phyloP scores from a whole-genome alignment of 345 rosid species.

The Pistacia atlantica region DNA sequence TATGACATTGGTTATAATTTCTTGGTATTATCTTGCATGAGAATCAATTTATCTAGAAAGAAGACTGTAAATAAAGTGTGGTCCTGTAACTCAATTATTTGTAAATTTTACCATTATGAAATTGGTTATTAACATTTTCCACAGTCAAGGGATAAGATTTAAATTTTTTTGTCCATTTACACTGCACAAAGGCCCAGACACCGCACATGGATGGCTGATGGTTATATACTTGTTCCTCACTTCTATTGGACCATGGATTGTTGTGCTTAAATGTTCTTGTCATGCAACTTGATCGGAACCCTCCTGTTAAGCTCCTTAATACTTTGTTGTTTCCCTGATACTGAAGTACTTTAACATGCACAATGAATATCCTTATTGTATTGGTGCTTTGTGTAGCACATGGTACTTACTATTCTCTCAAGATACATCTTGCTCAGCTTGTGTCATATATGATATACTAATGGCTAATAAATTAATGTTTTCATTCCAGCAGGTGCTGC shows the following conservation, averaged over 20 bases:
- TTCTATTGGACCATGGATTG: neutral
- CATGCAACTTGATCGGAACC: constrained; percentile 18
- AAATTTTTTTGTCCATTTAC: neutral
- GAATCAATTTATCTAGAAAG: neutral
- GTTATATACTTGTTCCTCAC: neutral
- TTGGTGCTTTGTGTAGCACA: too few species aligned
- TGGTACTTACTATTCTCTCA: neutral
- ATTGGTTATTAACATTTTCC: neutral
- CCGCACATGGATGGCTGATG: neutral
- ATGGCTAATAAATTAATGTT: neutral
- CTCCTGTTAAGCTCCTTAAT: neutral
- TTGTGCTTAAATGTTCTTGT: neutral
- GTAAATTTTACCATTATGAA: neutral
- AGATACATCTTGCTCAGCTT: neutral
- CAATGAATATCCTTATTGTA: neutral
- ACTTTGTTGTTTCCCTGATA: too few species aligned
- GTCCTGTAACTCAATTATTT: neutral
- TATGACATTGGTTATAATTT: neutral
- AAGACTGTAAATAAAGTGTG: neutral
- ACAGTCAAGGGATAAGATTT: neutral
- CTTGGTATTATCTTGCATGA: neutral
- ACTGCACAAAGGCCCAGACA: neutral
- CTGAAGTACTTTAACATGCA: neutral
- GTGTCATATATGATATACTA: neutral
- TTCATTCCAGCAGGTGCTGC: constrained; percentile 62